Evolutionary conservation across 192 early-diverging fungal species (phyloP).

Genomic region (Coemansia sp.): DNA sequence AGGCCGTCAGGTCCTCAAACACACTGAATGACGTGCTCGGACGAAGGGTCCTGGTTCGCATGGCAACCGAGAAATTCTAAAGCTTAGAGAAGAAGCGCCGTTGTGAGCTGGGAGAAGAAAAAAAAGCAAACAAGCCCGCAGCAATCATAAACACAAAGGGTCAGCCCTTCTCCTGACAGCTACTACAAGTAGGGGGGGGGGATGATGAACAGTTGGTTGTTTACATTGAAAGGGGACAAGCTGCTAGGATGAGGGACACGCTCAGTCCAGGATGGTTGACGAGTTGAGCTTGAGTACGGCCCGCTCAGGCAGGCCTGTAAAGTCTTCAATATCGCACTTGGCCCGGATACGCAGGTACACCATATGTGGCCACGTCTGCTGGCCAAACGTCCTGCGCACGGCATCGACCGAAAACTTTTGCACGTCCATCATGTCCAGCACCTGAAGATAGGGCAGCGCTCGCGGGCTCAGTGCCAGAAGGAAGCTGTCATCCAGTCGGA

Average conservation of each 20-base stretch:
- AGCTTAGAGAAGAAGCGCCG: too few relatives aligned
- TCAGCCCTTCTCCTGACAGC: too few relatives aligned
- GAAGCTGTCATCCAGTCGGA: constrained; percentile 41
- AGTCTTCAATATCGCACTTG: constrained; percentile 30
- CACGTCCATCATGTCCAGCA: constrained; percentile 49
- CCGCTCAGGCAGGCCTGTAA: constrained; percentile 30
- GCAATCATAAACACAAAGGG: too few relatives aligned
- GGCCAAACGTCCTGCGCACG: constrained; percentile 35
- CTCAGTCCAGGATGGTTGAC: constrained; percentile 28
- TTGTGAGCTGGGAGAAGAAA: too few relatives aligned
- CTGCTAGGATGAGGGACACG: too few relatives aligned
- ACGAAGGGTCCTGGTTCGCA: too few relatives aligned
- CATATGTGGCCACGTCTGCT: constrained; percentile 38
- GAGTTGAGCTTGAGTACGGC: constrained; percentile 46
- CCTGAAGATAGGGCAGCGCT: constrained; percentile 29
- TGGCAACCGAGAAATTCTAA: too few relatives aligned
- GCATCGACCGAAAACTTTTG: constrained; percentile 41
- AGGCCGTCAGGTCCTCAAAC: constrained; percentile 7
- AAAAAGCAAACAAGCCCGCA: too few relatives aligned
- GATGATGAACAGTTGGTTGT: too few relatives aligned
- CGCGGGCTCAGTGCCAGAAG: constrained; percentile 32
- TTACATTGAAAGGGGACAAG: not conserved
- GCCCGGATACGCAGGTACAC: constrained; percentile 42
- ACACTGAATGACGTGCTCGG: constrained; percentile 4
- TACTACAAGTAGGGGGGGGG: too few relatives aligned